Conservation (phyloP, 2,329 filamentous ascomycete genomes). For the Cytospora chrysosperma region DNA sequence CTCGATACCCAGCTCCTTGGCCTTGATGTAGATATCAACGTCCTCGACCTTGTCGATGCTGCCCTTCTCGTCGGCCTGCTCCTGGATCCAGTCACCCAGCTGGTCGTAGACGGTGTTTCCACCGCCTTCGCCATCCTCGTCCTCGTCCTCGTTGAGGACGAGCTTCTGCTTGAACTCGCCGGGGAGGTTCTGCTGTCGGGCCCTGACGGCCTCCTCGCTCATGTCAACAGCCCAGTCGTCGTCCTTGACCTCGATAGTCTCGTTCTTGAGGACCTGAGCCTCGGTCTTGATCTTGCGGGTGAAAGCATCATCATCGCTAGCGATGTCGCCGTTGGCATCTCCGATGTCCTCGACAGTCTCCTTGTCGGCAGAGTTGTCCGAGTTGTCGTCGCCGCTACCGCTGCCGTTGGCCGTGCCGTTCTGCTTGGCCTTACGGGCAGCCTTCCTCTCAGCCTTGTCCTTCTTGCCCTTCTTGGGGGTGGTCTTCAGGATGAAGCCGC, state of each 20-base stretch:
- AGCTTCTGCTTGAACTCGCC: conserved; percentile 92
- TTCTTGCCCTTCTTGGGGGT: conserved; percentile 93
- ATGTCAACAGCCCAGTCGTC: conserved; percentile 96
- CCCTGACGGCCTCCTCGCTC: conserved; percentile 91
- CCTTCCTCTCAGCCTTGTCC: conserved; percentile 90
- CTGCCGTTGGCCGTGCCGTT: conserved; percentile 58
- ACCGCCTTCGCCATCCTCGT: conserved; percentile 76
- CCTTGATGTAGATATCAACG: conserved; percentile 92
- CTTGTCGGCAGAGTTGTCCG: conserved; percentile 44
- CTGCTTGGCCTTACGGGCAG: conserved; percentile 86
- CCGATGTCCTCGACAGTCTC: conserved; percentile 50
- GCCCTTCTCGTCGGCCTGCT: conserved; percentile 68
- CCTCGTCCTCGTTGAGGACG: conserved; percentile 73
- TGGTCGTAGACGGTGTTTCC: conserved; percentile 81
- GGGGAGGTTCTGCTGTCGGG: conserved; percentile 89
- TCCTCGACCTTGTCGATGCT: conserved; percentile 79
- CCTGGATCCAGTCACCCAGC: conserved; percentile 88
- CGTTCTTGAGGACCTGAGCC: conserved; percentile 47
- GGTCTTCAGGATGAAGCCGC: conserved; percentile 88
- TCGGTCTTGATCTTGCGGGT: conserved; percentile 76
- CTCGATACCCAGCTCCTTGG: conserved; percentile 93
- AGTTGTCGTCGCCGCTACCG: conserved; percentile 58
- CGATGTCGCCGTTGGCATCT: conserved; percentile 61
- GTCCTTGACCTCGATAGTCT: conserved; percentile 64
- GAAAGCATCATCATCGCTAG: conserved; percentile 77